A percentile compares a stretch with the other conserved stretches of the same genome.
These are phyloP conservation scores for Jacaranda mimosifolia DNA, from an alignment of 257 asterid species.

Conservation along the genomic window DNA sequence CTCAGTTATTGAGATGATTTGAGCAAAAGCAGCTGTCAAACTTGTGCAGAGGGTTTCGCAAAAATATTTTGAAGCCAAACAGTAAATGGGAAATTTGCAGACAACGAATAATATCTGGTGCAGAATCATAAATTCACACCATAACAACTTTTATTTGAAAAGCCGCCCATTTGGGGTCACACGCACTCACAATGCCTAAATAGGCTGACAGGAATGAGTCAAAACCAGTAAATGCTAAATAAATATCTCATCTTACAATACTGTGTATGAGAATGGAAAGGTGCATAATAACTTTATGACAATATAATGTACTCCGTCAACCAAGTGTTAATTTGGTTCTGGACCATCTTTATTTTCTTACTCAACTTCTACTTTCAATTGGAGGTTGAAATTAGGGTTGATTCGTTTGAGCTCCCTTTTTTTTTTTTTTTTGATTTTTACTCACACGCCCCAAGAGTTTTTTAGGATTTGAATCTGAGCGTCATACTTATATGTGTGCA, in stretches of 20 bases:
- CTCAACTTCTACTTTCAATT: background rate
- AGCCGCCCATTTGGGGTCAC: background rate
- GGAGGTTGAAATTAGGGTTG: background rate
- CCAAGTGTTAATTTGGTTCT: slow-evolving; percentile 24
- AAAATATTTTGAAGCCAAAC: background rate
- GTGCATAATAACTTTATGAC: background rate
- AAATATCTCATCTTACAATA: slow-evolving; percentile 17
- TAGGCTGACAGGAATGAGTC: background rate
- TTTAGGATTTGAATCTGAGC: too few species aligned
- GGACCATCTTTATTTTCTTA: background rate
- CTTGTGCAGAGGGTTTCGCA: slow-evolving; percentile 22
- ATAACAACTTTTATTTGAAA: too few species aligned
- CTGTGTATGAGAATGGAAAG: background rate
- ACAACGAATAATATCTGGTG: slow-evolving; percentile 13
- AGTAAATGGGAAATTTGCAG: slow-evolving; percentile 13
- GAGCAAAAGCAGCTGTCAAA: slow-evolving; percentile 31
- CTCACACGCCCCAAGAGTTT: too few species aligned
- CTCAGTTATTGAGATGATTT: slow-evolving; percentile 28
- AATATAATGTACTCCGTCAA: slow-evolving; percentile 4
- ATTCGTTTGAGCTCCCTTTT: too few species aligned
- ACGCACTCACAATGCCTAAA: background rate
- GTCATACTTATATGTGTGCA: too few species aligned
- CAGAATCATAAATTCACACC: slow-evolving; percentile 35
- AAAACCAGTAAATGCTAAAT: slow-evolving; percentile 7
- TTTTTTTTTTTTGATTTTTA: too few species aligned